Evolutionary conservation across 148 eudicot genomes (phyloP).

Genomic region (Rhododendron mucronatum): DNA sequence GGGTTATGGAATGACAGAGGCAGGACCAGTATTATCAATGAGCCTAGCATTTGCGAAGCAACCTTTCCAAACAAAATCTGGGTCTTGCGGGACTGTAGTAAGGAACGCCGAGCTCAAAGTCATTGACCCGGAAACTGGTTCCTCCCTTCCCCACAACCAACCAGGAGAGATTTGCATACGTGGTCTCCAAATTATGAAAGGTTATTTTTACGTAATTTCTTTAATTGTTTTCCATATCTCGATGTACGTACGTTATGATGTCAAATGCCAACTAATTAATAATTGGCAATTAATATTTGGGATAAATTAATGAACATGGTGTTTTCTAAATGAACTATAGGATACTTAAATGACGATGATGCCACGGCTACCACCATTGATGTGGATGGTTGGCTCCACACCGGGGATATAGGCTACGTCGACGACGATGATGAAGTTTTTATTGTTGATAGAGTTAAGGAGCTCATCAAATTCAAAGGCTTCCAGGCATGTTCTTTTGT

Average conservation of each 20-base stretch:
- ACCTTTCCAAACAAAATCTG: constrained; percentile 65
- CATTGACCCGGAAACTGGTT: constrained; percentile 66
- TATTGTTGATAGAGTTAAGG: constrained; percentile 82
- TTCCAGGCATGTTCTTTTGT: constrained; percentile 39
- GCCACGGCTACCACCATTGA: constrained; percentile 72
- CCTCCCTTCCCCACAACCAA: constrained; percentile 48
- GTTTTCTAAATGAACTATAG: constrained; percentile 14
- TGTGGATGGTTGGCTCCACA: constrained; percentile 81
- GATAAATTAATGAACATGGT: neutral
- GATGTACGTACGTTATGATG: neutral
- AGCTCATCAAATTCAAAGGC: constrained; percentile 83
- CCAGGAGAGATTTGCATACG: constrained; percentile 92
- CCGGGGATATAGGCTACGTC: constrained; percentile 79
- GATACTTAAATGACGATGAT: constrained; percentile 65
- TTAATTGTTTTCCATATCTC: neutral
- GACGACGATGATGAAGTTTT: constrained; percentile 79
- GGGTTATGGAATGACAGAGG: constrained; percentile 98
- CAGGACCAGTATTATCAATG: constrained; percentile 89
- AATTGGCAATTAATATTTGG: neutral
- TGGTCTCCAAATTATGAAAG: constrained; percentile 86
- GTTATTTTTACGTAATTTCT: constrained; percentile 10
- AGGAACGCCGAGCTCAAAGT: constrained; percentile 81
- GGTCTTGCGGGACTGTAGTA: constrained; percentile 86
- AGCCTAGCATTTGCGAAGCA: constrained; percentile 75
- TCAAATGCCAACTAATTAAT: neutral